Base-by-base conservation (phyloP, 495 filamentous ascomycete species). In the Bryoglossum gracile region DNA sequence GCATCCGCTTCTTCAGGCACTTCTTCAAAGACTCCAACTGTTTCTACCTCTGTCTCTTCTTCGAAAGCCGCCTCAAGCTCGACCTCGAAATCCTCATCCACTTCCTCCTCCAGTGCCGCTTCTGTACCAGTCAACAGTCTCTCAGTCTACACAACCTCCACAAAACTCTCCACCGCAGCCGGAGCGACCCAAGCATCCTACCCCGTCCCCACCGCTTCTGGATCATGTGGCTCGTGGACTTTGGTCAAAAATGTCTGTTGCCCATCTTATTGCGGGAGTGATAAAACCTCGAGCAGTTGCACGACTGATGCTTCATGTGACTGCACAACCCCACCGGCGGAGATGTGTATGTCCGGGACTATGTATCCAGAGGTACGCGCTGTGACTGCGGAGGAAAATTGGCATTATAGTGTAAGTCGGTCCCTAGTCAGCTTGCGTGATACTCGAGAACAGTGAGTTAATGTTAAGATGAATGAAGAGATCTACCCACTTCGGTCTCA, bases 161-260 rank as follows among this genome's bases (percentile, higher is more conserved):
- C n/a, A n/a, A n/a, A n/a, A n/a, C n/a, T n/a, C n/a, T n/a, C n/a
- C n/a, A n/a, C n/a, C n/a, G n/a, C n/a, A n/a, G n/a, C n/a, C n/a
- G n/a, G n/a, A n/a, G n/a, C n/a, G n/a, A n/a, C n/a, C n/a, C n/a
- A n/a, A n/a, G n/a, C n/a, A n/a, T n/a, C n/a, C n/a, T 53, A 53
- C 19, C 50, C 50, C 1, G 22, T n/a, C 22, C 36, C 43, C 21
- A 24, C 42, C 2, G 24, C 34, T 17, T 18, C 45, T 2, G 32
- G 9, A 14, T 14, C 43, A 4, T 53, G 50, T 28, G 50, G 50
- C 3, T 6, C 22, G 16, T 53, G 50, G 50, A 24, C 50, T 5
- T 23, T 53, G 9, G 35, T 42, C 3, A 43, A 53, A 11, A 53
- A 53, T 35, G 50, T 53, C 18, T 53, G 50, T 28, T 53, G 50